Conservation (phyloP, 805 yeast species). For the Candida verbasci region DNA sequence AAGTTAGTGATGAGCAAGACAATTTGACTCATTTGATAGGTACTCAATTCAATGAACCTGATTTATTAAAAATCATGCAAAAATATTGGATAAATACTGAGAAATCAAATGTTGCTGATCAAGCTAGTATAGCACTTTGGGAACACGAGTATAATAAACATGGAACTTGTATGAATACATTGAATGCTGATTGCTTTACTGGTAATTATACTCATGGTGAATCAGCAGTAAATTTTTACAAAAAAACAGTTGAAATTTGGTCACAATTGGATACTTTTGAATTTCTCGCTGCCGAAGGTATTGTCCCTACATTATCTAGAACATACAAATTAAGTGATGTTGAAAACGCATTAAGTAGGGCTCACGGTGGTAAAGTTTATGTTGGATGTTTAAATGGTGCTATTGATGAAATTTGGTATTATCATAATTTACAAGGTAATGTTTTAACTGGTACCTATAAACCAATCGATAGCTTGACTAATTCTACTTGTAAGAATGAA, state of each 20-base stretch:
- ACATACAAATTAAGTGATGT: conserved; percentile 32
- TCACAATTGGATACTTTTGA: conserved; percentile 29
- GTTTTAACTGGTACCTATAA: conserved; percentile 57
- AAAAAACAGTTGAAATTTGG: conserved; percentile 23
- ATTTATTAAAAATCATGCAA: conserved; percentile 24
- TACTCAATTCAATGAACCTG: conserved; percentile 21
- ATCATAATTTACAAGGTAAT: conserved; percentile 71
- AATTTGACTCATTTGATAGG: conserved; percentile 18
- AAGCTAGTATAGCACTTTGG: conserved; percentile 29
- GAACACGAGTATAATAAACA: conserved; percentile 42
- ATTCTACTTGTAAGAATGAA: conserved; percentile 57
- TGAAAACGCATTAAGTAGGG: conserved; percentile 26
- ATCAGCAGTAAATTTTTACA: conserved; percentile 25
- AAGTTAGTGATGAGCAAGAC: conserved; percentile 22
- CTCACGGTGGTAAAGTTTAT: conserved; percentile 28
- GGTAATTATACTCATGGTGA: conserved; percentile 17
- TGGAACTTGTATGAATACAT: conserved; percentile 39
- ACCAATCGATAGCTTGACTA: conserved; percentile 55
- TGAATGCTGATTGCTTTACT: conserved; percentile 27
- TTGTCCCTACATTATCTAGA: conserved; percentile 27
- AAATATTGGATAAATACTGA: conserved; percentile 22
- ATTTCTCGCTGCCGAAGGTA: conserved; percentile 32
- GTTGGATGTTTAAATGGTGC: conserved; percentile 34
- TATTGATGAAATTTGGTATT: conserved; percentile 78
- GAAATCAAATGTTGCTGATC: conserved; percentile 10